Conservation (phyloP, 2,329 filamentous ascomycete species). For the Orbilia blumenaviensis region DNA sequence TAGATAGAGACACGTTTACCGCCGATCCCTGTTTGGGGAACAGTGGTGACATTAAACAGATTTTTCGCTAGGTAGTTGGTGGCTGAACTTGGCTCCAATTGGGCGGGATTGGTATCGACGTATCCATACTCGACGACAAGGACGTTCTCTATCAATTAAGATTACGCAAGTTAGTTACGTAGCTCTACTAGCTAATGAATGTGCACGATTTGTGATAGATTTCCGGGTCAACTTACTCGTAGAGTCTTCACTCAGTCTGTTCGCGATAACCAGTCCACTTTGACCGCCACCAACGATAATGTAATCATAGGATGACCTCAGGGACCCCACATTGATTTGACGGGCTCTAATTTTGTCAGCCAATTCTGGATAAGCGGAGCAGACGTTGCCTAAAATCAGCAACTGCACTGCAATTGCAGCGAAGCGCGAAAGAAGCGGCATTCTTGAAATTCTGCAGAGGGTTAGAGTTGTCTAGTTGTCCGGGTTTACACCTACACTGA, state of each 20-base stretch:
- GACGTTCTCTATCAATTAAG: constrained; percentile 55
- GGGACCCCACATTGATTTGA: constrained; percentile 32
- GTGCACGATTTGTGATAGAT: background rate
- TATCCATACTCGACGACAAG: constrained; percentile 59
- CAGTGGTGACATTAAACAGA: constrained; percentile 61
- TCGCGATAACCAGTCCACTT: constrained; percentile 57
- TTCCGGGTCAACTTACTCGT: constrained; percentile 44
- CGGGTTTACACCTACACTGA: background rate
- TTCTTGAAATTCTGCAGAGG: background rate
- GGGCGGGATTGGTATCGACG: constrained; percentile 24
- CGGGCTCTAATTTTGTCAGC: constrained; percentile 43
- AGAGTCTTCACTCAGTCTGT: constrained; percentile 57
- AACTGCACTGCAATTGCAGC: constrained; percentile 3
- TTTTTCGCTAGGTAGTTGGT: constrained; percentile 56
- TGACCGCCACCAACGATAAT: constrained; percentile 57
- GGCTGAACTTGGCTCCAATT: constrained; percentile 58
- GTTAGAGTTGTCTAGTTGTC: background rate
- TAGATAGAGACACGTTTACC: constrained; percentile 59
- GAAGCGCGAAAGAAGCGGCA: background rate
- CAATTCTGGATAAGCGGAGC: constrained; percentile 40
- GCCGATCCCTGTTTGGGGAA: constrained; percentile 62
- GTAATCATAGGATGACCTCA: constrained; percentile 55
- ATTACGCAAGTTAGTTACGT: background rate
- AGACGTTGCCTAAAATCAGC: constrained; percentile 1
- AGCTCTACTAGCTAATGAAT: too few species aligned